Evolutionary conservation across 768 basidiomycete genomes (phyloP), one percentile per base, ranked within the genome.

Genomic region (Rhizopogon vinicolor): DNA sequence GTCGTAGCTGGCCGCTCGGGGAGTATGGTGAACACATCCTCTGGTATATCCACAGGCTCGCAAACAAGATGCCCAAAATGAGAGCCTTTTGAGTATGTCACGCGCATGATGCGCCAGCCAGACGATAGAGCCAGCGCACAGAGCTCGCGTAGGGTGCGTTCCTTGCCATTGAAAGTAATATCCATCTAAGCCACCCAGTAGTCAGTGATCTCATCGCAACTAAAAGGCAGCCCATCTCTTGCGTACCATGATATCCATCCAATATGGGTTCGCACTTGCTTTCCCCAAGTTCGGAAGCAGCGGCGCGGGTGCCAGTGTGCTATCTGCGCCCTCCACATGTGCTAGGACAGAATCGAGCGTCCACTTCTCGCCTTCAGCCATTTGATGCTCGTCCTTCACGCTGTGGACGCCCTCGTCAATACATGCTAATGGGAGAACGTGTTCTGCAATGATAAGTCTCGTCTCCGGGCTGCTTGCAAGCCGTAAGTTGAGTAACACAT

Each of bases 201-300:
- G 33, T 13, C 19, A 65, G 55, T 53, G 41, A 57, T 31, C 16
- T 14, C 6, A 5, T 5, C 14, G 37, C 16, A 16, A 40, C n/a
- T 2, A 40, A 37, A 22, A 12, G 37, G 4, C 1, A 0, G 4
- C 28, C 10, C 42, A 28, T 22, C n/a, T 16, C 35, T 19, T 9
- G 60, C 77, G 51, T 62, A 87, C 87, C 29, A 82, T 79, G 61
- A 87, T 68, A 64, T 89, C 87, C 77, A 87, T 77, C 78, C 81
- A 86, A 65, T 87, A 89, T 6, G 79, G 85, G 58, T 81, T 84
- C 6, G 63, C 69, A 53, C 78, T 89, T 7, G 87, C 87, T 61
- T 84, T 86, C 0, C 89, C 89, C 6, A 89, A 68, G 63, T 91
- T 91, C 6, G 87, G 74, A 31, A 90, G 73, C n/a, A 91, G 68